Evolutionary conservation across 2,329 filamentous ascomycete genomes (phyloP), one percentile per base, ranked within the genome.

Genomic region (Fusarium torreyae): DNA sequence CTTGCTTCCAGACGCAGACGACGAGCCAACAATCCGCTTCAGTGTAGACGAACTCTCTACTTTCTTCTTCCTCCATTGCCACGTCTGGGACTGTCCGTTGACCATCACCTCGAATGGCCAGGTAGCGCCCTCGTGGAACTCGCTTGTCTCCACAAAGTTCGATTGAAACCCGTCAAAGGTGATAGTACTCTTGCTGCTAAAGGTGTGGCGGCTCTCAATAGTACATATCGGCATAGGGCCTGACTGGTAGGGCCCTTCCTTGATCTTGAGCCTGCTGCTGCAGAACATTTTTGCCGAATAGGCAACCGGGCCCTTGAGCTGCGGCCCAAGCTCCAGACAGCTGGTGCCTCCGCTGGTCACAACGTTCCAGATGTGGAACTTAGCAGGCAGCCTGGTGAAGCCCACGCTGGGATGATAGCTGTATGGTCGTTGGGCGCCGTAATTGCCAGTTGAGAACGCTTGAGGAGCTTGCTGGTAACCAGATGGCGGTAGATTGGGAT

Each of bases 211-310:
- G 5, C 57, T 61, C 6, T 61, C 57, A 0, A 61, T 59, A 6
- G 57, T 51, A 5, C 57, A 61, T 0, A 51, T 18, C 0, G 31
- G 54, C 1, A 51, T 3, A 0, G 31, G 24, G 1, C 7, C 54
- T 3, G 57, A 61, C 9, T 50, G 18, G 11, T 61, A 59, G 10
- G 54, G 24, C 1, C 57, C 57, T 1, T 61, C 31, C 1, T 61
- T 61, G 11, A 61, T 34, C 7, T 59, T 61, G 11, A 61, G 44
- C 6, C 44, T 34, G 10, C 44, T 61, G n/a, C 57, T 61, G 1
- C 54, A 59, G 38, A 59, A 59, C 36, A 59, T 44, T 4, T 59
- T 61, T 11, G 54, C 57, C 2, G 54, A 61, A 14, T 59, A 61
- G 1, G 54, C 44, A 2, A 59, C 38, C 4, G 24, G 33, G 3